Base-by-base conservation (phyloP, 2,329 filamentous ascomycete species). In the Beauveria bassiana region DNA sequence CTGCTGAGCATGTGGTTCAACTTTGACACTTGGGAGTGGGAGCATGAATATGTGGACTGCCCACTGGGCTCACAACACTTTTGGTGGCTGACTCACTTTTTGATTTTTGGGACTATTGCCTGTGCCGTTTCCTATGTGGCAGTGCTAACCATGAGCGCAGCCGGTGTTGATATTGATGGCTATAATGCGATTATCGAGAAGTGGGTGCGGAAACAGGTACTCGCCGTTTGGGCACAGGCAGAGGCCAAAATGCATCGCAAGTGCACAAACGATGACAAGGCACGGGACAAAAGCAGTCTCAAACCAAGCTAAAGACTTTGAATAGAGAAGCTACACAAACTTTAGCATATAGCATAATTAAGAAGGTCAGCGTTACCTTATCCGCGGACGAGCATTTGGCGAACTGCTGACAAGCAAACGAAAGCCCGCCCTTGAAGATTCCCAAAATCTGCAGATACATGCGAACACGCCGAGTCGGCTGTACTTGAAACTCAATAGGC, bases 1-100 rank as follows among this genome's bases (percentile, higher is more conserved):
- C 79, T 99, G 47, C 75, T 99, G 46, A 95, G 89, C 64, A 82
- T 90, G 1, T 99, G 93, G 93, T 98, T 93, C 70, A 91, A 98
- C 72, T 74, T 83, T 61, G 78, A 81, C 2, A 73, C 75, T 1
- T 87, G 85, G 79, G 85, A 89, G 71, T 99, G 95, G 95, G 81
- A 81, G 65, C 90, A 90, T 66, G 90, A 93, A 67, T 95, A 95
- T 67, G 79, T 78, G 9, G 89, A 84, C 65, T 99, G 95, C 71
- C 80, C 83, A 3, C 76, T 96, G 42, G 95, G 95, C 0, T 85
- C 86, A 26, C 93, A 97, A 79, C 91, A 96, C 76, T 81, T 93
- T 58, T 99, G 95, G 95, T 99, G 95, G 95, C 81, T 84, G 5
- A 86, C 95, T 6, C 93, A 98, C 77, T 80, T 93, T 51, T 64